Conservation (phyloP, 2,329 filamentous ascomycete species). For the Tympanopsis confertula region DNA sequence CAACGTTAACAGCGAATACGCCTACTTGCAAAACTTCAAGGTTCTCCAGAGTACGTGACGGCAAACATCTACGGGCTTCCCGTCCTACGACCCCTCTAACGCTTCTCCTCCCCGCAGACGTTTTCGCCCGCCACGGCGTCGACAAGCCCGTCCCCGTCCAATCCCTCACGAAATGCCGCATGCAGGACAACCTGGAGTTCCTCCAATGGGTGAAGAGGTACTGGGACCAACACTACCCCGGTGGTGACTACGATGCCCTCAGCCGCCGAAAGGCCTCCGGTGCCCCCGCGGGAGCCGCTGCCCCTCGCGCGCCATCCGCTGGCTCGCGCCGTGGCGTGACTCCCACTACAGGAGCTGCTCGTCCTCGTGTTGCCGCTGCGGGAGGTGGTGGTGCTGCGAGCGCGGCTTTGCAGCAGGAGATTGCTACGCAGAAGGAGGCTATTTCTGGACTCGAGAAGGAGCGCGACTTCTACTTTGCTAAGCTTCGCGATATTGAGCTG, state of each 20-base stretch:
- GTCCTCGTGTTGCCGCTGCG: constrained; percentile 31
- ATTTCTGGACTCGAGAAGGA: constrained; percentile 91
- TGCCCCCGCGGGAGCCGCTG: background rate
- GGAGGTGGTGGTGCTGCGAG: constrained; percentile 41
- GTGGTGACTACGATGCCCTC: constrained; percentile 90
- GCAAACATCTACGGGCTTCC: too few relatives aligned
- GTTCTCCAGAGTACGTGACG: constrained; percentile 72
- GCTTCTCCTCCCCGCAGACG: too few relatives aligned
- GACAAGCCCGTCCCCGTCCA: constrained; percentile 86
- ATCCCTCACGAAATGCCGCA: constrained; percentile 90
- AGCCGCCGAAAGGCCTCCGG: constrained; percentile 53
- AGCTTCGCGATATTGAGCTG: constrained; percentile 91
- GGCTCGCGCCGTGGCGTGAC: constrained; percentile 38
- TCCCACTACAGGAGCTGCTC: constrained; percentile 36
- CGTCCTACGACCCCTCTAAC: too few relatives aligned
- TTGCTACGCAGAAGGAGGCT: constrained; percentile 81
- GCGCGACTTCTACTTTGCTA: constrained; percentile 98
- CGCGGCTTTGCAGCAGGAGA: constrained; percentile 72
- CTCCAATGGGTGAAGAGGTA: constrained; percentile 92
- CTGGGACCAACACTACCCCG: constrained; percentile 97
- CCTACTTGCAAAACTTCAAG: constrained; percentile 98
- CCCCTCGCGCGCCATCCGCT: background rate
- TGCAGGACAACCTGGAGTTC: constrained; percentile 99
- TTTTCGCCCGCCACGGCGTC: constrained; percentile 75
- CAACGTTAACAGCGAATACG: constrained; percentile 93